Evolutionary conservation across 352 stramenopile genomes (phyloP).

Genomic region (Globisporangium paddicum): DNA sequence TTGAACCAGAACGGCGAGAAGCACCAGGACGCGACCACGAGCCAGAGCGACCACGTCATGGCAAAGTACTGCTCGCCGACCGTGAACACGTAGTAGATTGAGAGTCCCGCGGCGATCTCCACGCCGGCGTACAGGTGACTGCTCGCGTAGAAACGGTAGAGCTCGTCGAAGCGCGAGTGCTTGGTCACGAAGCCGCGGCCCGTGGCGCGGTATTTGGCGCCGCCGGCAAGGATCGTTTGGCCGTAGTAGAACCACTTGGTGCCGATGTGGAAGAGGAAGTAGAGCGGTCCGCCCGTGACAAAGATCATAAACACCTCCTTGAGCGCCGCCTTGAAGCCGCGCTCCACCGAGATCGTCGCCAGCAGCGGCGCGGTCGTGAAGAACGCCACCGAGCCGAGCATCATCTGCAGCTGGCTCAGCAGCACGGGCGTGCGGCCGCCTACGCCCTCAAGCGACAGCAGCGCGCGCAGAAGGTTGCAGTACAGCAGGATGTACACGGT

Average conservation of each 20-base stretch:
- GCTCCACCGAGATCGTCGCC: slow-evolving; percentile 97
- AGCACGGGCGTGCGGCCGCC: slow-evolving; percentile 91
- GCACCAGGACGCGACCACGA: slow-evolving; percentile 81
- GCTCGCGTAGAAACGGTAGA: slow-evolving; percentile 98
- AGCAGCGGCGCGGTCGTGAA: slow-evolving; percentile 97
- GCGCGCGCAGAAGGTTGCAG: slow-evolving; percentile 91
- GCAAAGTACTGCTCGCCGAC: slow-evolving; percentile 94
- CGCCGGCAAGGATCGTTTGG: slow-evolving; percentile 97
- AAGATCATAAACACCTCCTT: slow-evolving; percentile 95
- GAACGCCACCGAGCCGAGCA: slow-evolving; percentile 95
- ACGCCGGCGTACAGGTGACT: slow-evolving; percentile 97
- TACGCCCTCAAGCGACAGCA: slow-evolving; percentile 92
- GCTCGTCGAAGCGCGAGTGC: slow-evolving; percentile 97
- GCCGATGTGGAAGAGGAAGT: slow-evolving; percentile 99
- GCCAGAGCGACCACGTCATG: slow-evolving; percentile 98
- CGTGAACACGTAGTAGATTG: slow-evolving; percentile 94
- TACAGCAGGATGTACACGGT: slow-evolving; percentile 98
- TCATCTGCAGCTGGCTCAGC: slow-evolving; percentile 94
- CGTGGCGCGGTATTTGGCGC: slow-evolving; percentile 97
- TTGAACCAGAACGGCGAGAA: slow-evolving; percentile 99
- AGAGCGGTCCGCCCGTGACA: slow-evolving; percentile 95
- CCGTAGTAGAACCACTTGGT: slow-evolving; percentile 99
- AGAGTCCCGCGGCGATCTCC: slow-evolving; percentile 87
- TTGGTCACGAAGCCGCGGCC: slow-evolving; percentile 98
- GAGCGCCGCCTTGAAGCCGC: slow-evolving; percentile 94